Percentiles rank a stretch among this genome's conserved stretches.
Conservation (phyloP, 208 protist genomes). For the Acanthamoeba polyphaga region DNA sequence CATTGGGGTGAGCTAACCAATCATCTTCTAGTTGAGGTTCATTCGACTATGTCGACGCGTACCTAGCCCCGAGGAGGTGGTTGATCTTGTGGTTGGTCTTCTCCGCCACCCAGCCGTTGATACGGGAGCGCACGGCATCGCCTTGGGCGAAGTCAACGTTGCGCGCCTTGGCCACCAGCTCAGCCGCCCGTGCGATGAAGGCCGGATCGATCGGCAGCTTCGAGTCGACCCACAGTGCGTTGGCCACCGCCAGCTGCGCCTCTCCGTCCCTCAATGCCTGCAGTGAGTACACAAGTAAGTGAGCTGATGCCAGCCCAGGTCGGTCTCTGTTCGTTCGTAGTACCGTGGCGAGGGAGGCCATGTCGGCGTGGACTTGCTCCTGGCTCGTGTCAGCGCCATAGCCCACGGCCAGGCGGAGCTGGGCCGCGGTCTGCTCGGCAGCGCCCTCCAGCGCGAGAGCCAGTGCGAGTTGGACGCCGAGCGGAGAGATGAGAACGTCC, state of each 20-base stretch:
- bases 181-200: neutral
- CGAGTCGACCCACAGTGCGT: neutral
- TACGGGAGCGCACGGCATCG: neutral
- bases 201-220: neutral
- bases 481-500: slow-evolving; percentile 10
- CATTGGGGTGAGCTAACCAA: too few species aligned
- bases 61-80: neutral
- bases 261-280: neutral
- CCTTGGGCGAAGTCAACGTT: slow-evolving; percentile 19
- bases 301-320: neutral
- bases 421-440: neutral
- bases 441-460: slow-evolving; percentile 26
- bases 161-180: neutral
- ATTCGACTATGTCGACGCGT: neutral
- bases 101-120: slow-evolving; percentile 22
- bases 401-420: neutral
- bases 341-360: neutral
- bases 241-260: slow-evolving; percentile 9
- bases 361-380: neutral
- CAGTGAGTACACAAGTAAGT: neutral
- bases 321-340: neutral
- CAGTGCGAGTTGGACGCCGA: neutral
- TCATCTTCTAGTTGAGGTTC: too few species aligned
- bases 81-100: slow-evolving; percentile 42
- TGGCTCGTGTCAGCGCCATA: neutral